A percentile compares a stretch with the other conserved stretches of the same genome.
phyloP scores from a whole-genome alignment of 2,329 filamentous ascomycete genomes.

The Helminthosporium solani region DNA sequence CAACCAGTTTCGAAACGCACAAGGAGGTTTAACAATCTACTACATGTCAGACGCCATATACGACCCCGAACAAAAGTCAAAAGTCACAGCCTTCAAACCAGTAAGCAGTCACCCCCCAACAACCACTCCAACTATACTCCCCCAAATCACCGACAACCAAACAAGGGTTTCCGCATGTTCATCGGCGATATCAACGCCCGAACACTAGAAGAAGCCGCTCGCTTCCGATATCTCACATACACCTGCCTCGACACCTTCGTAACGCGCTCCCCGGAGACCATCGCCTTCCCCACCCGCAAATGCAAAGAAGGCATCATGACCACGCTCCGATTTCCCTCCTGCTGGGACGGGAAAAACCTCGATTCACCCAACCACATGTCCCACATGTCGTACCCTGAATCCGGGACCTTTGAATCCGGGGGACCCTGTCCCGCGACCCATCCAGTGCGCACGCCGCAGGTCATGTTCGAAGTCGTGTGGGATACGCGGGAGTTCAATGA shows the following conservation, averaged over 20 bases:
- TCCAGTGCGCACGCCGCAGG: conserved; percentile 28
- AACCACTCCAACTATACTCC: conserved; percentile 16
- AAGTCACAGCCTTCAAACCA: conserved; percentile 27
- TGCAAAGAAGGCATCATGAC: conserved; percentile 32
- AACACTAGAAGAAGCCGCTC: conserved; percentile 15
- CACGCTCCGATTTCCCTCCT: conserved; percentile 27
- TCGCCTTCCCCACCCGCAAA: conserved; percentile 27
- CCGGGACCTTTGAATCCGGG: conserved; percentile 21
- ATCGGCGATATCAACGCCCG: conserved; percentile 33
- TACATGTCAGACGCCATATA: conserved; percentile 39
- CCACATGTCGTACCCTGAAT: conserved; percentile 27
- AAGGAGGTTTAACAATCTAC: conserved; percentile 35
- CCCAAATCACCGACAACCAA: conserved; percentile 2
- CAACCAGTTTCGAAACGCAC: conserved; percentile 26
- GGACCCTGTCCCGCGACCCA: conserved; percentile 26
- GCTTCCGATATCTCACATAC: conserved; percentile 25
- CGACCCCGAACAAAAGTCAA: conserved; percentile 35
- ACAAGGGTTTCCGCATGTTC: conserved; percentile 35
- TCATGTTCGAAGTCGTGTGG: conserved; percentile 34
- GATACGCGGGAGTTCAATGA: conserved; percentile 31
- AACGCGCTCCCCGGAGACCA: conserved; percentile 31
- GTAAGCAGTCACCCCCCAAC: conserved; percentile 18
- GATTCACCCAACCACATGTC: conserved; percentile 57
- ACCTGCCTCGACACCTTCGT: conserved; percentile 26
- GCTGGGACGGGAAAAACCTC: conserved; percentile 64